Conservation (phyloP, 2,329 filamentous ascomycete genomes). For the Verticillium isaacii region DNA sequence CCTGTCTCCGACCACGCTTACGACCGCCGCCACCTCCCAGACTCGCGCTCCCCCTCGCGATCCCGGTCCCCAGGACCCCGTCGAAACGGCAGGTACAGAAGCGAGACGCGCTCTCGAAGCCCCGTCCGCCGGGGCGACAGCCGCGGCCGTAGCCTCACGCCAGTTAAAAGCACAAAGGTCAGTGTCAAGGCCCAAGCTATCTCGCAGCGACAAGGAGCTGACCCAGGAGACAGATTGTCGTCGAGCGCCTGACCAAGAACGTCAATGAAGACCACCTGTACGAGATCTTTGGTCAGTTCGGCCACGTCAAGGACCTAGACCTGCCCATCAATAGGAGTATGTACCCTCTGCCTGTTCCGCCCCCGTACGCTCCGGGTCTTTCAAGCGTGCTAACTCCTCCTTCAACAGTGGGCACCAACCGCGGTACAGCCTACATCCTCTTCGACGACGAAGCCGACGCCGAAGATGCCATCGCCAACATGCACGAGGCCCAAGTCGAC, state of each 20-base stretch:
- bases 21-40: slow-evolving; percentile 24
- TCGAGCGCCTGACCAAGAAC: slow-evolving; percentile 94
- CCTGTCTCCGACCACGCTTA: slow-evolving; percentile 28
- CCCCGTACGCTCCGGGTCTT: no score
- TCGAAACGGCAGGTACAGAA: slow-evolving; percentile 21
- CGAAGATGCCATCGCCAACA: slow-evolving; percentile 84
- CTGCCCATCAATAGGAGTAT: slow-evolving; percentile 74
- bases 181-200: slow-evolving; percentile 6
- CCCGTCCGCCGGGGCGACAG: slow-evolving; percentile 24
- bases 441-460: slow-evolving; percentile 74
- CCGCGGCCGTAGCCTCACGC: slow-evolving; percentile 31
- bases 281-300: slow-evolving; percentile 90
- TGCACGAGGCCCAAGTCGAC: slow-evolving; percentile 96
- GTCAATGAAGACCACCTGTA: slow-evolving; percentile 82
- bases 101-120: slow-evolving; percentile 16
- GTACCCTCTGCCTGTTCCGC: background rate
- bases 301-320: slow-evolving; percentile 79
- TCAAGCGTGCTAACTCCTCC: slow-evolving; percentile 7
- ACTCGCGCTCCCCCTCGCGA: slow-evolving; percentile 23
- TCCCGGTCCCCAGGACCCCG: slow-evolving; percentile 29
- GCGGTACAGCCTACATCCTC: slow-evolving; percentile 89
- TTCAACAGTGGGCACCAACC: slow-evolving; percentile 72
- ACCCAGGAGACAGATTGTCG: slow-evolving; percentile 67
- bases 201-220: background rate
- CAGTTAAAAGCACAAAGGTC: slow-evolving; percentile 7